Evolutionary conservation across 164 flowering plant genomes (phyloP).

Genomic region (Sedum album): DNA sequence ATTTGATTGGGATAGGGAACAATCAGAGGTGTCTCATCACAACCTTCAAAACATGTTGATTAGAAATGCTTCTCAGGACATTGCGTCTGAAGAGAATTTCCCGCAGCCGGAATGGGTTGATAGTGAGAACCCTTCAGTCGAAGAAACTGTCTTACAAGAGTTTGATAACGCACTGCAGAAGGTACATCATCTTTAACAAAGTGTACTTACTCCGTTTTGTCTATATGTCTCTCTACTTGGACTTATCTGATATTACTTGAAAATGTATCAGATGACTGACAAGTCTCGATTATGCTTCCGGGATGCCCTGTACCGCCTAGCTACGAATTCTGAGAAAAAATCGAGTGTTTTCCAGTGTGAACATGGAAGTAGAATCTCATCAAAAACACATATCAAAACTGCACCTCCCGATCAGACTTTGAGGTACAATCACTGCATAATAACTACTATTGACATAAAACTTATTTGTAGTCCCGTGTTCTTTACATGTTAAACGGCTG

Average conservation of each 20-base stretch:
- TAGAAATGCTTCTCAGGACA: neutral
- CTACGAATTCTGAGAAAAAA: slow-evolving; percentile 25
- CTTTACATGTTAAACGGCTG: neutral
- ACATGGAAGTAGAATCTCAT: slow-evolving; percentile 3
- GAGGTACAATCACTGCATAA: slow-evolving; percentile 14
- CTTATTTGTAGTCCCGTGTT: neutral
- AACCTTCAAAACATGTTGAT: neutral
- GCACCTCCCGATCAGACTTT: slow-evolving; percentile 7
- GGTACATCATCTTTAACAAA: neutral
- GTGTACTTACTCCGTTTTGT: neutral
- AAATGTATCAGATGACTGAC: slow-evolving; percentile 27
- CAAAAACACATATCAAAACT: slow-evolving; percentile 8
- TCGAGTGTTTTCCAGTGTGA: slow-evolving; percentile 3
- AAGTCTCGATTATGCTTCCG: slow-evolving; percentile 46
- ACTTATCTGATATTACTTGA: neutral
- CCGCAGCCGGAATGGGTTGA: neutral
- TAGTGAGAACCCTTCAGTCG: neutral
- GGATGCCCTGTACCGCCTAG: slow-evolving; percentile 57
- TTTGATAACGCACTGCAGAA: neutral
- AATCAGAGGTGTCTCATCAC: neutral
- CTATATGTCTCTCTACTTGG: neutral
- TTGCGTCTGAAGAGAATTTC: neutral
- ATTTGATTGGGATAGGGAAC: neutral
- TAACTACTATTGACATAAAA: neutral
- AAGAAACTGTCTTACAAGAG: slow-evolving; percentile 2